A percentile compares a stretch with the other conserved stretches of the same genome.
Conservation (phyloP, 768 basidiomycete species). For the Rhodotorula paludigena region DNA sequence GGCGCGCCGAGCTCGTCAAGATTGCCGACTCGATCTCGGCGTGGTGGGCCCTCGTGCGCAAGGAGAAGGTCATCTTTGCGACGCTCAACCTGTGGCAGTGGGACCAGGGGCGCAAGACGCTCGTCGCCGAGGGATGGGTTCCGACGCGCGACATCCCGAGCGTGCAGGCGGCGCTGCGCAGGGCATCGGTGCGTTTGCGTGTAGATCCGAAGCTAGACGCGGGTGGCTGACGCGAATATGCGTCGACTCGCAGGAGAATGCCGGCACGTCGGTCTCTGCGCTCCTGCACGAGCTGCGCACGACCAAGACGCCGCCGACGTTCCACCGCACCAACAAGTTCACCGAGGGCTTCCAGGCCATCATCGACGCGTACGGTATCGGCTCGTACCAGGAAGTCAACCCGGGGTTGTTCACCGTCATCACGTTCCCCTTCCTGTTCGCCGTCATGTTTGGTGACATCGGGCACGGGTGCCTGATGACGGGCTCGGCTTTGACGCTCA, state of each 20-base stretch:
- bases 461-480: constrained; percentile 87
- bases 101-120: constrained; percentile 84
- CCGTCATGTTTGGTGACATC: constrained; percentile 99
- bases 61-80: constrained; percentile 95
- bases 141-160: constrained; percentile 81
- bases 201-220: no score
- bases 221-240: neutral
- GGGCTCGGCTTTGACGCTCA: constrained; percentile 73
- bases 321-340: constrained; percentile 88
- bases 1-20: constrained; percentile 73
- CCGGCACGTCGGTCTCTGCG: constrained; percentile 84
- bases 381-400: constrained; percentile 92
- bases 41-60: constrained; percentile 89
- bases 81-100: constrained; percentile 93
- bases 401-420: constrained; percentile 77
- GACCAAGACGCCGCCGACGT: constrained; percentile 84
- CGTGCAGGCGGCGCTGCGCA: constrained; percentile 80
- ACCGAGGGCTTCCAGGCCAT: constrained; percentile 95
- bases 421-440: constrained; percentile 82
- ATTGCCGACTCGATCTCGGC: constrained; percentile 77
- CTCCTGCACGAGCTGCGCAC: constrained; percentile 86
- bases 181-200: constrained; percentile 75
- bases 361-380: constrained; percentile 95
- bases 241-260: constrained; percentile 60
- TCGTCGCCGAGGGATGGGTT: constrained; percentile 97